Evolutionary conservation across 1,284 basidiomycete species (phyloP).

Genomic region (Trichosporon sp.): DNA sequence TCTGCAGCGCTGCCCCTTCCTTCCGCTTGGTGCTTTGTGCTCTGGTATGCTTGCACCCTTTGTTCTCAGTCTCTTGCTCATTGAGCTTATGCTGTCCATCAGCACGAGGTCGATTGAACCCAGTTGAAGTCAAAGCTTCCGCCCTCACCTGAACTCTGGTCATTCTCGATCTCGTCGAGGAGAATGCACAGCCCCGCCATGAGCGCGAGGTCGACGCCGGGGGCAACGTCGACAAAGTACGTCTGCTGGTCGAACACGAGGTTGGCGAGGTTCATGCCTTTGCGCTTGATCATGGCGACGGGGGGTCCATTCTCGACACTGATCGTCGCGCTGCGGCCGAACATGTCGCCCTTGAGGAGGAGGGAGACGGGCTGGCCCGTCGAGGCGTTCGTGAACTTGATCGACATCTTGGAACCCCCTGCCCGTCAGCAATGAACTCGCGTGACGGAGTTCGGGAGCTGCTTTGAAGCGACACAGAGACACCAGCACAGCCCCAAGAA

Average conservation of each 20-base stretch:
- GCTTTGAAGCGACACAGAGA: too few species aligned
- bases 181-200: constrained; percentile 58
- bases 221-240: constrained; percentile 56
- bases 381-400: constrained; percentile 44
- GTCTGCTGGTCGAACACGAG: constrained; percentile 49
- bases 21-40: too few species aligned
- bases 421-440: background rate
- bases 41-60: too few species aligned
- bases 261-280: constrained; percentile 44
- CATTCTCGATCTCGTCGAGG: constrained; percentile 55
- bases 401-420: constrained; percentile 52
- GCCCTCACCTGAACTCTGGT: constrained; percentile 20
- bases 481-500: too few species aligned
- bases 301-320: constrained; percentile 40
- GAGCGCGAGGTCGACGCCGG: constrained; percentile 57
- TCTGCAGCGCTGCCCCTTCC: background rate
- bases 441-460: too few species aligned
- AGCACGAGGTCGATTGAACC: too few species aligned
- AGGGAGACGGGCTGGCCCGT: constrained; percentile 39
- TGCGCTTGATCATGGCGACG: constrained; percentile 50
- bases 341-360: constrained; percentile 48
- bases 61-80: too few species aligned
- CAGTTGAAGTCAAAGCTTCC: background rate
- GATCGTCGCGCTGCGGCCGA: constrained; percentile 47
- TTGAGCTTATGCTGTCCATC: too few species aligned